Evolutionary conservation across 2,329 filamentous ascomycete genomes (phyloP), one percentile per base, ranked within the genome.

Genomic region (Botrytis elliptica): DNA sequence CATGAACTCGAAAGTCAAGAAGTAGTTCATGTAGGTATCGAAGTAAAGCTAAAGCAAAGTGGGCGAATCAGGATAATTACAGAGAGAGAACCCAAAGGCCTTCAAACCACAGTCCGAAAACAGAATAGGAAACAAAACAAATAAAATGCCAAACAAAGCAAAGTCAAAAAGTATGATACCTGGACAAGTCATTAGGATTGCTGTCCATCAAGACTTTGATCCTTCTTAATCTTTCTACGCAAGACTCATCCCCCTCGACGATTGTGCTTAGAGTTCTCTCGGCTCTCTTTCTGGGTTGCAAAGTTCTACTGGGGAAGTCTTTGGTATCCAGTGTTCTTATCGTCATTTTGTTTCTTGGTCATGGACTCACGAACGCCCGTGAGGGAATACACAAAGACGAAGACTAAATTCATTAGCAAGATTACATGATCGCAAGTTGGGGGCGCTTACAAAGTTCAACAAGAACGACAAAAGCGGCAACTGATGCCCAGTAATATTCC

Each of bases 371-470:
- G 78, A 63, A 77, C 52, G 33, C 74, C 75, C 16, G 77, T 77
- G 40, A 79, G 16, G 38, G 72, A 75, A 66, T 78, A 77, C n/a
- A 74, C 70, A 42, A 79, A 40, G 22, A 71, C 70, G 59, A 77
- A 78, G 16, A 75, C 78, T 79, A 57, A 8, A 29, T 7, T 12
- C 6, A 18, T 70, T 65, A 70, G 70, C 71, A 44, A 76, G 59
- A 29, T 6, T 7, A 33, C 22, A 59, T 16, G 59, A 14, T 59
- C 10, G 40, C 20, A 36, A 57, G 72, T 36, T 16, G 62, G 18
- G 16, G 73, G 44, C 6, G 55, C 79, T 76, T 74, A 80, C 79
- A 78, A 42, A 77, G 64, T 52, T 79, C 76, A 22, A 65, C 64
- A 14, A 78, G 52, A 29, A 71, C 72, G 63, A 74, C 55, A 49